Evolutionary conservation across 371 early-diverging fungal species (phyloP).

Genomic region (Saksenaea oblongispora): DNA sequence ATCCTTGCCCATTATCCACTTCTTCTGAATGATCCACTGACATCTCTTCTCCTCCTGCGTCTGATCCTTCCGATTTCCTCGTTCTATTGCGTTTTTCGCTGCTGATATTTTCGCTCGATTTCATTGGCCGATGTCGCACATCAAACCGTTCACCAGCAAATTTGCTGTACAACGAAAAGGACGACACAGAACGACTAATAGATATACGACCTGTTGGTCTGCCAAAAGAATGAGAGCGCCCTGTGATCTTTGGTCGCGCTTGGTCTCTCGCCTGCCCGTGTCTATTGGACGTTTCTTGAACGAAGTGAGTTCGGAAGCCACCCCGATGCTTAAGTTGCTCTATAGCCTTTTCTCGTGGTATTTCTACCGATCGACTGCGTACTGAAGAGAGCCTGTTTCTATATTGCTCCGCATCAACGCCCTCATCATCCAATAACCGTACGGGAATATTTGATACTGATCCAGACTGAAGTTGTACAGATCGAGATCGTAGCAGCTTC

Average conservation of each 20-base stretch:
- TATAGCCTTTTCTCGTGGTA: not conserved
- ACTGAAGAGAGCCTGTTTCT: not conserved
- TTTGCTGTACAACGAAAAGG: slow-evolving; percentile 30
- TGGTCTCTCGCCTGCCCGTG: not conserved
- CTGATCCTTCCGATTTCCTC: slow-evolving; percentile 8
- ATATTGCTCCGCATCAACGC: not conserved
- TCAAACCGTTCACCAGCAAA: slow-evolving; percentile 38
- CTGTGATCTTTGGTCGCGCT: not conserved
- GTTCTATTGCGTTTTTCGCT: not conserved
- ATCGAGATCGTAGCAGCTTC: not conserved
- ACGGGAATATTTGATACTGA: not conserved
- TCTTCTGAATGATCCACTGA: slow-evolving; percentile 6
- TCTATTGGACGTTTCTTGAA: not conserved
- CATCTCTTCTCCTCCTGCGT: slow-evolving; percentile 14
- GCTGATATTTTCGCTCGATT: not conserved
- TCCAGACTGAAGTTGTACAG: not conserved
- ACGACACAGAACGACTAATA: slow-evolving; percentile 27
- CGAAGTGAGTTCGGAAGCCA: not conserved
- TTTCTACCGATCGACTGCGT: not conserved
- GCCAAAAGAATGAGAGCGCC: not conserved
- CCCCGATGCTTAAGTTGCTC: not conserved
- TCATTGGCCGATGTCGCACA: not conserved
- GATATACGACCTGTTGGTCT: slow-evolving; percentile 8
- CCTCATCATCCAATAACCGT: not conserved
- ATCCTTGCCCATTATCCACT: not conserved